Evolutionary conservation across 768 basidiomycete genomes (phyloP), one percentile per base, ranked within the genome.

Genomic region (Dioszegia aurantiaca): DNA sequence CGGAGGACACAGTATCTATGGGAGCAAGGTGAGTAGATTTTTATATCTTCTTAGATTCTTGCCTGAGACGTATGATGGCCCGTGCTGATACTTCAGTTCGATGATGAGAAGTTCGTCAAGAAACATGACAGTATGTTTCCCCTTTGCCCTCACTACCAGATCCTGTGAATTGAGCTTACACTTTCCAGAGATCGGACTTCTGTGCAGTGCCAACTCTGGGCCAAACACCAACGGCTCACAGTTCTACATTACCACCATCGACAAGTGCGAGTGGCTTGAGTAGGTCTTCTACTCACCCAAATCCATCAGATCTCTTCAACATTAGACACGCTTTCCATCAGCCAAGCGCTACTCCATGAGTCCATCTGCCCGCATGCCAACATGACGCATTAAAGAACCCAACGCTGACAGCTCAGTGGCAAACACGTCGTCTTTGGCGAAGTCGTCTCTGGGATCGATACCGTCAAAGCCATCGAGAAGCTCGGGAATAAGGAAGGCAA

Each of bases 351-450:
- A n/a, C n/a, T n/a, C n/a, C n/a, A n/a, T n/a, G n/a, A n/a, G n/a
- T n/a, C n/a, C n/a, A n/a, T n/a, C n/a, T n/a, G n/a, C n/a, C n/a
- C n/a, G n/a, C n/a, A n/a, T n/a, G n/a, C n/a, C n/a, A n/a, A n/a
- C n/a, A n/a, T n/a, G n/a, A n/a, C 19, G 19, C 14, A 2, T 16
- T 28, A 31, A 9, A 19, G 10, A 31, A 11, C 4, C 27, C 4
- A n/a, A 8, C 14, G 33, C 54, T 55, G 43, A 39, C 23, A 39
- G 4, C 6, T 1, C 41, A 70, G 69, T 71, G 82, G 82, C 56
- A 82, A 79, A 55, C 74, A 78, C 63, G 74, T 86, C 69, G 86
- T 88, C 23, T 87, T 88, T 67, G 87, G 87, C 55, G 84, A 85
- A 73, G 85, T 81, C 54, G 78, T 82, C 24, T 80, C 84, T 23